phyloP scores from a whole-genome alignment of 805 yeast genomes.

The Barnettozyma sp. region DNA sequence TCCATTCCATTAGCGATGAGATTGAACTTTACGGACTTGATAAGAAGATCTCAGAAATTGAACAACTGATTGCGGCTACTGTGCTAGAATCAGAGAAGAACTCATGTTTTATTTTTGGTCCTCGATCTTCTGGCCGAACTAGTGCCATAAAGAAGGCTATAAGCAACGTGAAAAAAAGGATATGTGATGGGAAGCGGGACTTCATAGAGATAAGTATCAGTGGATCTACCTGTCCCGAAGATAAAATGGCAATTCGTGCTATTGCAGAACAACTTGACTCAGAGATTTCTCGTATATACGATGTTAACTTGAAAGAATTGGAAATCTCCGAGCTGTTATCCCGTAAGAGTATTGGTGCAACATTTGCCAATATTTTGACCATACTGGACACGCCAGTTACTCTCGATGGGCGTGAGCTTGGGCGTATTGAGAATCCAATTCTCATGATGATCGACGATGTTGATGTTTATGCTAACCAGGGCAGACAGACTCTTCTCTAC shows the following conservation, averaged over 20 bases:
- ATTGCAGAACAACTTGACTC: slow-evolving; percentile 78
- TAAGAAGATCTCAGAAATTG: slow-evolving; percentile 40
- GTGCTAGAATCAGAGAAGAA: slow-evolving; percentile 67
- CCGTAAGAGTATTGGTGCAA: slow-evolving; percentile 48
- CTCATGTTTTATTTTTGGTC: slow-evolving; percentile 75
- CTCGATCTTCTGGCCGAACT: slow-evolving; percentile 73
- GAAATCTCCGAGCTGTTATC: slow-evolving; percentile 33
- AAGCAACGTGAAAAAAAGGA: slow-evolving; percentile 18
- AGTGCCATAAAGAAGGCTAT: slow-evolving; percentile 54
- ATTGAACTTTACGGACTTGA: slow-evolving; percentile 31
- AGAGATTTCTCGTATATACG: slow-evolving; percentile 30
- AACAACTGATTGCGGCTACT: slow-evolving; percentile 54
- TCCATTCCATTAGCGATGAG: slow-evolving; percentile 19
- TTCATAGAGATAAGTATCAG: slow-evolving; percentile 59
- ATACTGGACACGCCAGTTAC: slow-evolving; percentile 38
- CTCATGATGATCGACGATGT: slow-evolving; percentile 80
- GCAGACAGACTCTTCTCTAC: slow-evolving; percentile 78
- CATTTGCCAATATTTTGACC: slow-evolving; percentile 51
- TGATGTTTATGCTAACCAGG: slow-evolving; percentile 64
- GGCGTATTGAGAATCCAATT: slow-evolving; percentile 38
- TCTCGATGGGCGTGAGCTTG: slow-evolving; percentile 7
- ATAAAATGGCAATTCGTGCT: slow-evolving; percentile 71
- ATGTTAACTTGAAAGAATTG: slow-evolving; percentile 19
- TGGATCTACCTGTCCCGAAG: slow-evolving; percentile 70
- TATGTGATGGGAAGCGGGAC: slow-evolving; percentile 34